Base-by-base conservation (phyloP, 192 early-diverging fungal species). In the Dissophora globulifera region DNA sequence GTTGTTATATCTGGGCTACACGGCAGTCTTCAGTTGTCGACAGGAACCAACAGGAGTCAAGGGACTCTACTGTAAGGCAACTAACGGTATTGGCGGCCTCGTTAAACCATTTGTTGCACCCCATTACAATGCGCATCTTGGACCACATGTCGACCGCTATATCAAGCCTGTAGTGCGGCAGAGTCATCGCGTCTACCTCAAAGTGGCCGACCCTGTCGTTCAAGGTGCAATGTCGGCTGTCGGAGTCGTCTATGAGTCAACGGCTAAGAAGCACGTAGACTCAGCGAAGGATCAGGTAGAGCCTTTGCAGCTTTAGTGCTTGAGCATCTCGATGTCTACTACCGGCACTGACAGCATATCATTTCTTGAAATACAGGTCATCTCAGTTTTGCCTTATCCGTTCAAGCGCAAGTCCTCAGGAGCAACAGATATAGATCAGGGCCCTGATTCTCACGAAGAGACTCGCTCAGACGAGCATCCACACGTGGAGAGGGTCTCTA, bases 191-290 rank as follows among this genome's bases (percentile, higher is more conserved):
- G 31, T 75, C 4, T 75, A 75, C 32, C 23, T 75, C 11, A 75
- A 66, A 27, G 62, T 75, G 12, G 71, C 62, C 0, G 60, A 75
- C 22, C 71, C 71, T 25, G 57, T 75, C 29, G 71, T 75, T 29
- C 62, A 75, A 43, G 57, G 57, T 6, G 50, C 50, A 2, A 13
- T 66, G 13, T 75, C 71, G 11, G 62, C 56, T 20, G 71, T 50
- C 0, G 62, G 62, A 20, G 40, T 40, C 13, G 62, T 75, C 5
- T 75, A 75, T 51, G 49, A 56, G 29, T 52, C 62, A 11, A 66
- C 71, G 0, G 71, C 71, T 20, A 75, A 75, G 42, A 75, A 75
- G 33, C 71, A 75, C 43, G 71, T 75, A 10, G 71, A 75, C 26
- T 59, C 62, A 6, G 71, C 57, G 6, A 75, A 66, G 42, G 71